These are phyloP conservation scores for Ploettnerulaceae sp. DNA, from an alignment of 2,329 filamentous ascomycete species.

Conservation along the genomic window DNA sequence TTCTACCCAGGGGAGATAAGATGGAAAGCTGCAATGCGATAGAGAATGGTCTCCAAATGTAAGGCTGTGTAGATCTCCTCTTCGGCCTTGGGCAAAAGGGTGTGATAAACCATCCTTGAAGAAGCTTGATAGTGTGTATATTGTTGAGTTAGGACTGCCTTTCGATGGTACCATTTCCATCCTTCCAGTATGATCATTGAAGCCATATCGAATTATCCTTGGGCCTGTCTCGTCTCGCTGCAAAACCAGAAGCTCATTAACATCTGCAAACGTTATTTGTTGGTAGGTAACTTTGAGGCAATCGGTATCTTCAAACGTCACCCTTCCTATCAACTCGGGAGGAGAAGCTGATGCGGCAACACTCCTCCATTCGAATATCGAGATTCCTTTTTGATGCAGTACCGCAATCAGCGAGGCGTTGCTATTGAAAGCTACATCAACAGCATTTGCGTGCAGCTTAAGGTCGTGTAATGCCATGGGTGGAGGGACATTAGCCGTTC, in stretches of 20 bases:
- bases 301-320: slow-evolving; percentile 37
- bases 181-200: slow-evolving; percentile 28
- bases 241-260: slow-evolving; percentile 24
- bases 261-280: slow-evolving; percentile 29
- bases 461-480: slow-evolving; percentile 86
- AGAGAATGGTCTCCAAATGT: slow-evolving; percentile 25
- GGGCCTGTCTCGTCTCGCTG: slow-evolving; percentile 16
- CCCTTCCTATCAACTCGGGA: slow-evolving; percentile 39
- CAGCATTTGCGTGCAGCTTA: slow-evolving; percentile 52
- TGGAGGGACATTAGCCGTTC: slow-evolving; percentile 80
- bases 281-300: slow-evolving; percentile 17
- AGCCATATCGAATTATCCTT: slow-evolving; percentile 24
- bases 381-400: slow-evolving; percentile 61
- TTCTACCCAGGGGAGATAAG: slow-evolving; percentile 34
- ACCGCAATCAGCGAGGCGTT: slow-evolving; percentile 64
- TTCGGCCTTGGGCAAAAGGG: slow-evolving; percentile 29
- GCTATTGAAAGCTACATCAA: slow-evolving; percentile 71
- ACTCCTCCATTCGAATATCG: slow-evolving; percentile 65
- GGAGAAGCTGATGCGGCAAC: slow-evolving; percentile 47
- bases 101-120: slow-evolving; percentile 19
- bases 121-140: slow-evolving; percentile 28
- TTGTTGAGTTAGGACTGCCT: slow-evolving; percentile 10
- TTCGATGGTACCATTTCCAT: slow-evolving; percentile 23
- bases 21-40: slow-evolving; percentile 30
- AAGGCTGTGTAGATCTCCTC: slow-evolving; percentile 30